Percentiles rank a stretch among this genome's conserved stretches.
These are phyloP conservation scores for Gossypium anomalum DNA, from an alignment of 345 rosid genomes.

Conservation along the genomic window DNA sequence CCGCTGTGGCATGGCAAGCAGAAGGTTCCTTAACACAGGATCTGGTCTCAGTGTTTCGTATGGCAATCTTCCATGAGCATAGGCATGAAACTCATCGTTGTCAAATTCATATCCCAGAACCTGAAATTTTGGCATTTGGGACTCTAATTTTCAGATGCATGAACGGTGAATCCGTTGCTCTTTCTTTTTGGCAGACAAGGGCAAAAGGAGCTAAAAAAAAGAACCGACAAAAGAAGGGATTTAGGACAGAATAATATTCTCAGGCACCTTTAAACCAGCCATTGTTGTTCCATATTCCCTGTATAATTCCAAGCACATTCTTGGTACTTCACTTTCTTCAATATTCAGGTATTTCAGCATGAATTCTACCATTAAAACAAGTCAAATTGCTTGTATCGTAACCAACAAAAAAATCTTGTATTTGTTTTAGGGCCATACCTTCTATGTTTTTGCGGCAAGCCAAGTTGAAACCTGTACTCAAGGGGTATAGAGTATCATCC, in stretches of 20 bases:
- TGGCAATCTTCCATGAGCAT: constrained; percentile 76
- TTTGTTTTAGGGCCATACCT: constrained; percentile 39
- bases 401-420: background rate
- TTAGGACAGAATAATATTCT: background rate
- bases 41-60: constrained; percentile 74
- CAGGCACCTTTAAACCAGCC: constrained; percentile 83
- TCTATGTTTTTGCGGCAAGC: constrained; percentile 79
- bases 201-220: background rate
- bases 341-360: constrained; percentile 65
- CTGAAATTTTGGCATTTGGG: constrained; percentile 29
- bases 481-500: constrained; percentile 87
- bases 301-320: constrained; percentile 85
- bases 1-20: constrained; percentile 73
- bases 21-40: constrained; percentile 62
- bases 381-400: background rate
- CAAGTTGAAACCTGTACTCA: constrained; percentile 68
- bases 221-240: background rate
- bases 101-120: constrained; percentile 79
- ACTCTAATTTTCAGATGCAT: background rate
- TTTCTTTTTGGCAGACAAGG: background rate
- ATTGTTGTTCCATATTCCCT: constrained; percentile 90
- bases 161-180: background rate
- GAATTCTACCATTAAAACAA: constrained; percentile 43
- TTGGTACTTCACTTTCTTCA: constrained; percentile 75
- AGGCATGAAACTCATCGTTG: constrained; percentile 78